Base-by-base conservation (phyloP, 208 protist species). In the Acanthamoeba castellanii region DNA sequence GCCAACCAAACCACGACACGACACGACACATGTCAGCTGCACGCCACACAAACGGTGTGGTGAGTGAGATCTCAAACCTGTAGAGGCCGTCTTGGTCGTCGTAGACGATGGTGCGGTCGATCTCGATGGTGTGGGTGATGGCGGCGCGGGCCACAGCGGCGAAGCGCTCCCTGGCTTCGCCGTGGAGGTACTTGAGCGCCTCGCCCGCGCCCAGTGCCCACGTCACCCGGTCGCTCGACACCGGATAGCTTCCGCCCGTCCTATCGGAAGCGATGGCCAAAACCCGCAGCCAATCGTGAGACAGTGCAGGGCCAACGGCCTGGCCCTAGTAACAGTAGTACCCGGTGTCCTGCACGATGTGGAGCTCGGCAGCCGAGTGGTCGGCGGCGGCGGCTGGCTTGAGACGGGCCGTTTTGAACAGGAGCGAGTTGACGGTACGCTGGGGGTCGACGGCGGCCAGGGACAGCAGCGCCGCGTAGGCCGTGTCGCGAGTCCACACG, bases 331-430 rank as follows among this genome's bases (percentile, higher is more conserved):
- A 0, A 13, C n/a, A 74, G 22, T 5, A 22, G 45, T 52, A 84
- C 74, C 74, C 74, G 22, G 74, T 84, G 45, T 84, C 74, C 74
- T 84, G 74, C 22, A 84, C 74, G 9, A 84, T 84, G 74, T 84
- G 45, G 18, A 84, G 4, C 1, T 84, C 74, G 22, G 34, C 32
- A 3, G 11, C 6, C 34, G 3, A 45, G 11, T 6, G 42, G 42
- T 2, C 74, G 18, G 0, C 20, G 22, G 18, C 74, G 18, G 27
- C 74, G 34, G 45, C 45, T 2, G 74, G 37, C 45, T 84, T 84
- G 74, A 84, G 37, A 0, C 32, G 74, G 0, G 74, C 7, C 37
- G 74, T 84, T 37, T 84, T 84, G 45, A 84, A 84, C 3, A 84
- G 42, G 42, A 84, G 74, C 34, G 74, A 84, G 30, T 84, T 84